These are phyloP conservation scores for Cinnamomum micranthum DNA, from an alignment of 164 flowering plant species.

Conservation along the genomic window DNA sequence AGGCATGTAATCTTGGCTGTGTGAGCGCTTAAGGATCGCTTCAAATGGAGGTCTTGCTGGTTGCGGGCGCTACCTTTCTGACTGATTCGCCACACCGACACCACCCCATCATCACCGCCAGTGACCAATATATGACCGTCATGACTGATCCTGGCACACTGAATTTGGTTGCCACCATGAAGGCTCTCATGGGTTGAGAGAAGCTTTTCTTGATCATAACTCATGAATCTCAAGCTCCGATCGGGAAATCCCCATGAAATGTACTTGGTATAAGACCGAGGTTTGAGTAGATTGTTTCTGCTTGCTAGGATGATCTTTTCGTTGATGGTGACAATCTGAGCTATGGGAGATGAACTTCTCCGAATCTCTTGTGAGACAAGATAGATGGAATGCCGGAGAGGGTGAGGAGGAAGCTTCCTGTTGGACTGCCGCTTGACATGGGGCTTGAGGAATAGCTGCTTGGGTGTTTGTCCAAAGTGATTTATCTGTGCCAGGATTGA, in stretches of 20 bases:
- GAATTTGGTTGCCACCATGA: conserved; percentile 86
- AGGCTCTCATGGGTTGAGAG: conserved; percentile 93
- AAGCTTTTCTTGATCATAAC: conserved; percentile 86
- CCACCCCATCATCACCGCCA: conserved; percentile 82
- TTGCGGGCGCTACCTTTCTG: conserved; percentile 50
- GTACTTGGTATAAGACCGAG: conserved; percentile 67
- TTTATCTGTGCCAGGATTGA: conserved; percentile 96
- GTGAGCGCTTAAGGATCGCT: conserved; percentile 80
- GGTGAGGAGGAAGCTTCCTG: conserved; percentile 67
- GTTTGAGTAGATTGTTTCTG: conserved; percentile 68
- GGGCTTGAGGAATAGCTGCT: conserved; percentile 83
- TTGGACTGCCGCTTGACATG: conserved; percentile 79
- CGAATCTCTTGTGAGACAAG: conserved; percentile 74
- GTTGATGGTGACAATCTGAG: conserved; percentile 60
- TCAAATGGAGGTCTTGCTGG: conserved; percentile 43
- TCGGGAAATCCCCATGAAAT: conserved; percentile 97
- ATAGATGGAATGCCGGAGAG: conserved; percentile 59
- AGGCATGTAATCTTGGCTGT: conserved; percentile 77
- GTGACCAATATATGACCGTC: conserved; percentile 84
- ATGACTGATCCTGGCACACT: conserved; percentile 75
- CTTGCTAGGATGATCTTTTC: conserved; percentile 82
- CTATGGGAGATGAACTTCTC: conserved; percentile 40
- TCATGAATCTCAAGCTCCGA: conserved; percentile 79
- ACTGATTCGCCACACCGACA: conserved; percentile 76
- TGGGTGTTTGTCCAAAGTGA: conserved; percentile 98